phyloP scores from a whole-genome alignment of 768 basidiomycete species.

The Mycena chlorophos region DNA sequence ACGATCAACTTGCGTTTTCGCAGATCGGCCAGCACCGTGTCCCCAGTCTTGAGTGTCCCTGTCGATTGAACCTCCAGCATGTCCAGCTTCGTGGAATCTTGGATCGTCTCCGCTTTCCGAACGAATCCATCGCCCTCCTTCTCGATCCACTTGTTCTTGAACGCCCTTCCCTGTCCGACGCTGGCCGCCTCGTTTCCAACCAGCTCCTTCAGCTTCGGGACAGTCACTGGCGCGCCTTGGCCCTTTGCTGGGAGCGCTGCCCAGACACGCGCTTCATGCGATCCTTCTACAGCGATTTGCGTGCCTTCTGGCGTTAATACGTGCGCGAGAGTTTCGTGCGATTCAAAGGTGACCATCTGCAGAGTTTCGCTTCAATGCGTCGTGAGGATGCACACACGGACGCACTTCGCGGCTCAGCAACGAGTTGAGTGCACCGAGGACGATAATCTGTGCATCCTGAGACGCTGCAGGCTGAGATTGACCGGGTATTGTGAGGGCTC shows the following conservation, averaged over 20 bases:
- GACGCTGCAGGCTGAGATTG: slow-evolving; percentile 54
- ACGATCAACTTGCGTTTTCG: slow-evolving; percentile 87
- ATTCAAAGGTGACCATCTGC: slow-evolving; percentile 83
- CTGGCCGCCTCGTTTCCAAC: slow-evolving; percentile 90
- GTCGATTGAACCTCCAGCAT: slow-evolving; percentile 71
- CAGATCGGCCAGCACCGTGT: slow-evolving; percentile 82
- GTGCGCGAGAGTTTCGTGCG: slow-evolving; percentile 75
- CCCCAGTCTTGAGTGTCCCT: slow-evolving; percentile 71
- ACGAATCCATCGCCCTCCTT: slow-evolving; percentile 89
- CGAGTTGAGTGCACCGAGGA: slow-evolving; percentile 92
- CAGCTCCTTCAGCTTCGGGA: slow-evolving; percentile 65
- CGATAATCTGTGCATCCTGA: slow-evolving; percentile 77
- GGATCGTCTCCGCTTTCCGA: slow-evolving; percentile 68
- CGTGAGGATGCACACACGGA: slow-evolving; percentile 24
- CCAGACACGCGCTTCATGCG: slow-evolving; percentile 97
- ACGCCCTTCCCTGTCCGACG: slow-evolving; percentile 92
- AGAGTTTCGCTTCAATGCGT: slow-evolving; percentile 3
- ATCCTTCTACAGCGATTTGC: slow-evolving; percentile 77
- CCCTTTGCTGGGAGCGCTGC: slow-evolving; percentile 73
- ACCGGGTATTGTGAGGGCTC: slow-evolving; percentile 66
- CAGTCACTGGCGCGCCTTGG: slow-evolving; percentile 62
- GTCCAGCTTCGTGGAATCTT: slow-evolving; percentile 75
- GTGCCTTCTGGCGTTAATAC: slow-evolving; percentile 79
- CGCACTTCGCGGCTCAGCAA: slow-evolving; percentile 80
- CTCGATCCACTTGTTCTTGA: slow-evolving; percentile 95